phyloP scores from a whole-genome alignment of 2,329 filamentous ascomycete species.

The Fusarium pininemorale region DNA sequence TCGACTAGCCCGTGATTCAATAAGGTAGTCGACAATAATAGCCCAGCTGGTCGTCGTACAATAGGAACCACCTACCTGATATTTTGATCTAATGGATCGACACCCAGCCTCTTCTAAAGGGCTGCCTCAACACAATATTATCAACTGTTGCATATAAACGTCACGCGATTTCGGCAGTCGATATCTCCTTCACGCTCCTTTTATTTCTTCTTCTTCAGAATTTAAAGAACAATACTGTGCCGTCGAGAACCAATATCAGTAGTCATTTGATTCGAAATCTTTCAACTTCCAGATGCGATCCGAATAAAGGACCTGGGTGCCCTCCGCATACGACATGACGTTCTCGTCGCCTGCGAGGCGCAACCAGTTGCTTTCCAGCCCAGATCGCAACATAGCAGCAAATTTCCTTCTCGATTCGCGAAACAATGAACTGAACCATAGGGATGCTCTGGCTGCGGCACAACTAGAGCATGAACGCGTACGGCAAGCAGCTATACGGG shows the following conservation, averaged over 20 bases:
- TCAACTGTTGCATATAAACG: slow-evolving; percentile 16
- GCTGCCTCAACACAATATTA: slow-evolving; percentile 32
- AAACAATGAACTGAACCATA: slow-evolving; percentile 70
- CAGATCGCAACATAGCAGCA: slow-evolving; percentile 60
- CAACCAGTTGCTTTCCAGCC: slow-evolving; percentile 53
- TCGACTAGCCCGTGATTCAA: background rate
- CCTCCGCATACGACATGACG: slow-evolving; percentile 49
- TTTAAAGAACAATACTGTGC: background rate
- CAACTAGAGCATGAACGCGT: slow-evolving; percentile 74
- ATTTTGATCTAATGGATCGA: slow-evolving; percentile 26
- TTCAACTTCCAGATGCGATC: slow-evolving; percentile 27
- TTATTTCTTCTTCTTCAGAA: background rate
- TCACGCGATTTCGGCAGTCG: background rate
- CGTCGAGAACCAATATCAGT: background rate
- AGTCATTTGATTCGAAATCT: background rate
- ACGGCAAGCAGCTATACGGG: slow-evolving; percentile 59
- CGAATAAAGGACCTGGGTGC: slow-evolving; percentile 29
- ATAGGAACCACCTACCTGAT: slow-evolving; percentile 1
- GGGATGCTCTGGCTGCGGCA: slow-evolving; percentile 72
- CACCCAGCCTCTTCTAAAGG: slow-evolving; percentile 33
- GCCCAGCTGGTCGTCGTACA: slow-evolving; percentile 8
- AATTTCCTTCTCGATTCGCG: slow-evolving; percentile 69
- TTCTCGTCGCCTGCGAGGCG: slow-evolving; percentile 54
- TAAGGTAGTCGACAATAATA: slow-evolving; percentile 5
- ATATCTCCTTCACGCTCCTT: background rate